Conservation (phyloP, 129 eudicot genomes). For the Oenanthe sinensis region DNA sequence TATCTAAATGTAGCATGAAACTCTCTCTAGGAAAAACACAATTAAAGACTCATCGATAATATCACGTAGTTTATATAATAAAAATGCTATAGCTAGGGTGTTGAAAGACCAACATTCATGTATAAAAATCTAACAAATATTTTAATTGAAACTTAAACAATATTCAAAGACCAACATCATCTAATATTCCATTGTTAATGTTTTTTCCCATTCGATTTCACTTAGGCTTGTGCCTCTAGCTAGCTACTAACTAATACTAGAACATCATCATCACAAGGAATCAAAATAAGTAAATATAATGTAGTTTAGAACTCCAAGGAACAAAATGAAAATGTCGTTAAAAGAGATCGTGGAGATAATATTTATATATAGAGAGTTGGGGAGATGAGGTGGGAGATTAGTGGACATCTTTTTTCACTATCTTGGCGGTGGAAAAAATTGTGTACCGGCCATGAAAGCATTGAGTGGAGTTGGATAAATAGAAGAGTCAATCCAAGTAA, state of each 20-base stretch:
- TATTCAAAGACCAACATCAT: not conserved
- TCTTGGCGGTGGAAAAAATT: slow-evolving; percentile 85
- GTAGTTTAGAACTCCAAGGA: not conserved
- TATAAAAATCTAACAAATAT: slow-evolving; percentile 13
- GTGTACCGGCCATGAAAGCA: slow-evolving; percentile 93
- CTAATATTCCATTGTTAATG: not conserved
- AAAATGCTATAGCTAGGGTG: not conserved
- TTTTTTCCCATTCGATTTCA: not conserved
- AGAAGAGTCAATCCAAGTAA: slow-evolving; percentile 44
- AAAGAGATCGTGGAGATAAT: not conserved
- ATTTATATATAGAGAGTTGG: not conserved
- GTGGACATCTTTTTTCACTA: slow-evolving; percentile 20
- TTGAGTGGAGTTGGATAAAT: slow-evolving; percentile 61
- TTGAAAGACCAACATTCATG: not conserved
- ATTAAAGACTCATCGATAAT: slow-evolving; percentile 4
- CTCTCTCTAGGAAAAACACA: slow-evolving; percentile 14
- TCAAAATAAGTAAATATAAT: not conserved
- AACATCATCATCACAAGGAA: not conserved
- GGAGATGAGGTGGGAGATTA: not conserved
- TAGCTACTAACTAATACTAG: slow-evolving; percentile 7
- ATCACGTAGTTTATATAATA: not conserved
- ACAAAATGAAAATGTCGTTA: slow-evolving; percentile 18
- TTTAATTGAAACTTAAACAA: not conserved
- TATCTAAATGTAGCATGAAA: slow-evolving; percentile 41
- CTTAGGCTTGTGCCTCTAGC: not conserved